Base-by-base conservation (phyloP, 176 grass and related monocot genomes). In the Tuctoria greenei region DNA sequence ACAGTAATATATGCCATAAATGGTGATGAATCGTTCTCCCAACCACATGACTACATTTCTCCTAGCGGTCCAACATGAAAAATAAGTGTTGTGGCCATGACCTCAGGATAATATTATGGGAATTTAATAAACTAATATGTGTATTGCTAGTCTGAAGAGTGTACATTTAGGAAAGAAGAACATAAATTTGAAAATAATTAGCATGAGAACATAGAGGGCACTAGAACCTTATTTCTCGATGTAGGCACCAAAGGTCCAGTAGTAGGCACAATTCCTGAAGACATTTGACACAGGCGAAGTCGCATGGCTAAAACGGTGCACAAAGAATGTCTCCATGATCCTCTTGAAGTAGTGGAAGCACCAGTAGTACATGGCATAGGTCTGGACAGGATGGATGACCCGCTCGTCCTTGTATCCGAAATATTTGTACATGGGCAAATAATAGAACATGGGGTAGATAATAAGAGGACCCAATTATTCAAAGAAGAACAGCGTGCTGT, bases 271-370 rank as follows among this genome's bases (percentile, higher is more conserved):
- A 79, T 99, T 99, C 24, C 95, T 83, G 16, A 95, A 99, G 17
- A 99, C 95, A 5, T 95, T 92, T 5, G 89, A 92, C 6, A 99
- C 21, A 24, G 95, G 95, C 20, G 95, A 99, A 6, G 95, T 99
- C 4, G 92, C 95, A 20, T 99, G 95, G 80, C 91, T 95, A 85
- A 99, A 95, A 35, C 95, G 83, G 79, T 99, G 95, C 9, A 99
- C 79, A 7, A 99, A 95, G 84, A 99, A 95, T 0, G 95, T 95
- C 85, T 99, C 95, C 76, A 92, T 81, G 67, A 99, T 95, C 73
- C 95, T 69, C 81, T 99, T 99, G 82, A 89, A 88, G 84, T 99
- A 95, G 88, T 99, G 95, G 70, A 99, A 86, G 70, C 91, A 90
- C 77, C 81, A 99, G 76, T 92, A 99, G 82, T 92, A 95, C 82